Conservation (phyloP, 768 basidiomycete genomes). For the Tubosaeta sp. region DNA sequence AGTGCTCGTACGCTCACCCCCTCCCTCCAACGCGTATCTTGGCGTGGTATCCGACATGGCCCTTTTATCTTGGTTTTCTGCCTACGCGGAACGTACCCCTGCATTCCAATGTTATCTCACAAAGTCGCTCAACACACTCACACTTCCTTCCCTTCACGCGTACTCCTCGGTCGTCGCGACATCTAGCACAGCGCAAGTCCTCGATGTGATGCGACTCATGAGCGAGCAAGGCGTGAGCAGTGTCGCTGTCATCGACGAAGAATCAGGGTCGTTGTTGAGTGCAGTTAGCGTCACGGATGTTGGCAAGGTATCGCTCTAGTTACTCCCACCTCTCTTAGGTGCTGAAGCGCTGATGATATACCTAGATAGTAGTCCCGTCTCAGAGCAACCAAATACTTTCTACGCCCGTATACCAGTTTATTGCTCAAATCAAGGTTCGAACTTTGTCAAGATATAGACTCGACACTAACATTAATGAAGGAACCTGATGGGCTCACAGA, state of each 20-base stretch:
- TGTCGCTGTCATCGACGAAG: conserved; percentile 71
- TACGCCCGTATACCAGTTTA: conserved; percentile 64
- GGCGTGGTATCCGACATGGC: conserved; percentile 75
- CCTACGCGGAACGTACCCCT: conserved; percentile 43
- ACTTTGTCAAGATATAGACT: not conserved
- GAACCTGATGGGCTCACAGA: conserved; percentile 73
- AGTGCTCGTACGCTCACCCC: conserved; percentile 55
- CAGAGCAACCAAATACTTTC: conserved; percentile 75
- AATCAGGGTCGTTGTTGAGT: conserved; percentile 57
- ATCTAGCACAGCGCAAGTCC: conserved; percentile 54
- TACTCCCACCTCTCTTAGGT: not conserved
- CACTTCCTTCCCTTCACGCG: conserved; percentile 63
- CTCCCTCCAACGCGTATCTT: conserved; percentile 44
- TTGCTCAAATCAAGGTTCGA: conserved; percentile 66
- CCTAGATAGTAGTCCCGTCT: conserved; percentile 71
- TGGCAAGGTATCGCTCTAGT: conserved; percentile 50
- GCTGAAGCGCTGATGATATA: not conserved
- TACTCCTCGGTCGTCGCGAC: conserved; percentile 61
- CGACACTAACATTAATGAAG: conserved; percentile 31
- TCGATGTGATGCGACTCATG: conserved; percentile 84
- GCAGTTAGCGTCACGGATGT: conserved; percentile 83
- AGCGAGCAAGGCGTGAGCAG: conserved; percentile 83
- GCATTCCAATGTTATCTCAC: conserved; percentile 38
- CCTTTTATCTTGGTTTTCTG: conserved; percentile 65
- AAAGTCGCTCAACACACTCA: conserved; percentile 51